Base-by-base conservation (phyloP, 176 grass and related monocot species). In the Calamus simplicifolius region DNA sequence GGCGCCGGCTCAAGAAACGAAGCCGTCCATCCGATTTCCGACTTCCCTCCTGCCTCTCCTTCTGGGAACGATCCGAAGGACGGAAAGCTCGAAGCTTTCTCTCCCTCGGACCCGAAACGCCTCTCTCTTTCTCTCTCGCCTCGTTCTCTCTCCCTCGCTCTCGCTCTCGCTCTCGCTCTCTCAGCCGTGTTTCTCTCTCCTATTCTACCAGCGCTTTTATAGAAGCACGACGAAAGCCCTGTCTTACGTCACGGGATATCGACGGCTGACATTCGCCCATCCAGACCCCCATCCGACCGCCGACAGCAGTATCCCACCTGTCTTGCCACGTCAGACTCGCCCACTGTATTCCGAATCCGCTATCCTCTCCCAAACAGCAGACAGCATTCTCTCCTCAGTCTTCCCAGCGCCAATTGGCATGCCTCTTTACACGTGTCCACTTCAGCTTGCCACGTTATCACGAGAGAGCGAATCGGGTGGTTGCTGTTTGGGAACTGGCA, bases 261-360 rank as follows among this genome's bases (percentile, higher is more conserved):
- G 49, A 65, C 62, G 62, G 62, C 48, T 18, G 25, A 18, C 18
- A 52, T 29, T 6, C 16, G 6, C 23, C 21, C 58, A 19, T 60
- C 58, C 35, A 12, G 49, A 28, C 27, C 49, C 48, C 48, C 18
- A 51, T 51, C 48, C 62, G 62, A 64, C 62, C 62, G 62, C 19
- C 62, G 5, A 65, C 62, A 65, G 48, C 49, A 25, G 23, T 27
- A 65, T 65, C 62, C 62, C 62, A 65, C 48, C 62, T 65, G 62
- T 65, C 21, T 4, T 5, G 25, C 62, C 62, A 65, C 62, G 62
- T 65, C 23, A 25, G 62, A 52, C 16, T 4, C 13, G 16, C n/a
- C 57, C 58, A 16, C 58, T 18, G 57, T 1, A 43, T 2, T 0
- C 35, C 10, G 35, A 43, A 43, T 18, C 28, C 6, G 5, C 58